Conservation (phyloP, 2,329 filamentous ascomycete species). For the Chaetomium globosum region DNA sequence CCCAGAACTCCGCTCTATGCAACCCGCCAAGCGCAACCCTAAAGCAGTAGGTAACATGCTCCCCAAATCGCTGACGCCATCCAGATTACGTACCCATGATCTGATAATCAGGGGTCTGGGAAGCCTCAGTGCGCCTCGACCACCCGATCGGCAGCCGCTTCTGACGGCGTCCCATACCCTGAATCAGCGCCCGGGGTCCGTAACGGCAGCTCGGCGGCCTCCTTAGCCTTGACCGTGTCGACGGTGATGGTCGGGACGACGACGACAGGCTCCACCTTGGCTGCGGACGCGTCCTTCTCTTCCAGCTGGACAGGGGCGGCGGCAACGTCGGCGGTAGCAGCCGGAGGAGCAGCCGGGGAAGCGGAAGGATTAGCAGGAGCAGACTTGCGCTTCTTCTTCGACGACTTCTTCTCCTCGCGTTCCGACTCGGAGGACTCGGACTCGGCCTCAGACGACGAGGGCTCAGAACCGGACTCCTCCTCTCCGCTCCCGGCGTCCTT, state of each 20-base stretch:
- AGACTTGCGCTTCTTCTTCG: constrained; percentile 22
- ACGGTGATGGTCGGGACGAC: constrained; percentile 26
- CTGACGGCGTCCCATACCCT: constrained; percentile 37
- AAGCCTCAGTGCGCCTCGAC: neutral
- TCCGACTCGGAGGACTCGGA: constrained; percentile 24
- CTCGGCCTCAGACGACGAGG: constrained; percentile 16
- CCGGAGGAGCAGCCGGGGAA: neutral
- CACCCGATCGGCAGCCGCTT: constrained; percentile 12
- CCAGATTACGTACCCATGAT: constrained; percentile 14
- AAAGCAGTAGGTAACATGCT: neutral
- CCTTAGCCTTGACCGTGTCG: constrained; percentile 32
- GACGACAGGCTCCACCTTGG: constrained; percentile 10
- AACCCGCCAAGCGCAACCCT: neutral
- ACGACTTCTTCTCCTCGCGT: constrained; percentile 19
- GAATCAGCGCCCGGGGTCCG: constrained; percentile 33
- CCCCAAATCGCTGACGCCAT: neutral
- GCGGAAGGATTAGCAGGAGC: neutral
- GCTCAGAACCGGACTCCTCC: constrained; percentile 20
- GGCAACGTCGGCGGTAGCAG: constrained; percentile 1
- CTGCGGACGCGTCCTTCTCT: neutral
- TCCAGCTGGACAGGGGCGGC: constrained; percentile 17
- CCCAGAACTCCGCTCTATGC: neutral
- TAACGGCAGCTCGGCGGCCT: constrained; percentile 21
- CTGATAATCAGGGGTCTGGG: neutral
- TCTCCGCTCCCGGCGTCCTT: constrained; percentile 15